Base-by-base conservation (phyloP, 257 asterid species). In the Jasminum sambac region DNA sequence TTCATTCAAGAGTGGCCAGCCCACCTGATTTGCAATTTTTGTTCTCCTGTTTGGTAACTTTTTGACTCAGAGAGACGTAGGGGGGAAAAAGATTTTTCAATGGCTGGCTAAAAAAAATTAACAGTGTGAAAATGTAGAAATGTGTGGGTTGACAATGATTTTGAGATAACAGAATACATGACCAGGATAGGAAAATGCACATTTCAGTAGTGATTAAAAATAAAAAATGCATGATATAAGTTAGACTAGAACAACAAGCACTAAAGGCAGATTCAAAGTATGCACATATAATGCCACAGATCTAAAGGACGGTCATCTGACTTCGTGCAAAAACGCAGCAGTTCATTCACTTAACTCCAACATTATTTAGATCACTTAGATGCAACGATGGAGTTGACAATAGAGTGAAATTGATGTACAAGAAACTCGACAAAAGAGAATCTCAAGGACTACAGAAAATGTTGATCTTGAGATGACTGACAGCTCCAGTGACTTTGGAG, bases 1-100 rank as follows among this genome's bases (percentile, higher is more conserved):
- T 79, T 77, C 86, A 80, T 76, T 77, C 78, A 73, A 80, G 84
- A 81, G 84, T 83, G 81, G 72, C 75, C 86, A 78, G 80, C 86
- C 72, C 65, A 72, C 78, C 76, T 38, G 73, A 75, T 66, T 74
- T 21, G 24, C 50, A 69, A 58, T 72, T 60, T 44, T 30, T 67
- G 66, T 48, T 72, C 68, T 69, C 77, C 60, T 30, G 66, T 63
- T 75, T 72, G 50, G 25, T 60, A 60, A 64, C 63, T 73, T 42
- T 52, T 60, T 13, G 34, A n/a, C n/a, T 30, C 36, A 1, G 36
- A 4, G 36, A 30, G 36, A 30, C 4, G 4, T 30, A 30, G 2
- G 1, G 1, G 36, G 36, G 4, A 30, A 30, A 30, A 30, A 30
- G n/a, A 30, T 30, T 30, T 30, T 30, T 30, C 2, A 30, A 30